Base-by-base conservation (phyloP, 768 basidiomycete genomes). In the Rhizopogon vulgaris region DNA sequence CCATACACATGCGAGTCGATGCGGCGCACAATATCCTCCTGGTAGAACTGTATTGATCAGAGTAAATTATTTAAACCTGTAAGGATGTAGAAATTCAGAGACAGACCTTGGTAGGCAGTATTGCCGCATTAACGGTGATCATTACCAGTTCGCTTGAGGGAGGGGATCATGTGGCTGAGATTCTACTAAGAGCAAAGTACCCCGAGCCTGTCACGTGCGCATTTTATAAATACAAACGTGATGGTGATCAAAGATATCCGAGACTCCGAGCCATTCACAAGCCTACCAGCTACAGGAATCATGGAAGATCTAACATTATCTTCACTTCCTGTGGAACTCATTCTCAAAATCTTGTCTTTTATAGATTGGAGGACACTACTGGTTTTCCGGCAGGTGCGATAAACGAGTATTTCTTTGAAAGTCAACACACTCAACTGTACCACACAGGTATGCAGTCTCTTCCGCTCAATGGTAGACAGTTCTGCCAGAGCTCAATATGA, bases 1-100 rank as follows among this genome's bases (percentile, higher is more conserved):
- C 80, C 88, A 58, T 76, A 71, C 25, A 72, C 63, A 47, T 66
- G 63, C 1, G 78, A 58, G 8, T 58, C 63, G 22, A 72, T 66
- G 54, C 71, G 73, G 56, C 75, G 74, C 5, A 88, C 84, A 43
- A 85, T 75, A 69, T 88, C 85, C 62, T 84, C 79, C 47, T 78
- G 77, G 62, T 84, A 87, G 51, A 85, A 78, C 84, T 87, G 46
- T 30, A 22, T 3, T 37, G 27, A 6, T 9, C 34, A 9, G 6
- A 18, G 22, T 15, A 49, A 52, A 34, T 24, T 30, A 22, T 22
- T 22, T 3, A 6, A 7, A 18, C 30, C n/a, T 6, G 6, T 3
- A 48, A 43, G 6, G 6, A 25, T 1, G 8, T 41, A 37, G 27
- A 15, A 0, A 12, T 10, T n/a, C 15, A 37, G 0, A 34, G 7